Conservation (phyloP, 2,329 filamentous ascomycete genomes). For the Calonectria pteridis region DNA sequence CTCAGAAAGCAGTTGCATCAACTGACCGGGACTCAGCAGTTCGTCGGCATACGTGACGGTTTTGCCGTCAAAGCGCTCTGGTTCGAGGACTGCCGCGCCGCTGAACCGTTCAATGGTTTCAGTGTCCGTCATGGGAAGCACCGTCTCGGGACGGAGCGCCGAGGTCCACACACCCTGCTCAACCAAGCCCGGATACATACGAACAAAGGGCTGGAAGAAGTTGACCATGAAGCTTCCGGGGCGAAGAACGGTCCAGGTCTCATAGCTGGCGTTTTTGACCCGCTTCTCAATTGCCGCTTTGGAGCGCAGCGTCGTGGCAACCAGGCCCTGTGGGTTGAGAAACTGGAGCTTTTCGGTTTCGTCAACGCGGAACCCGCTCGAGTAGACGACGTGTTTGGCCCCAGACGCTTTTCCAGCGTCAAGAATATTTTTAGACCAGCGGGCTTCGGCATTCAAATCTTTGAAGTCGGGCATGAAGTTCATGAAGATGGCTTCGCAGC, state of each 20-base stretch:
- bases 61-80: conserved; percentile 54
- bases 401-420: conserved; percentile 53
- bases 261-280: conserved; percentile 52
- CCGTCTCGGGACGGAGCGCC: conserved; percentile 49
- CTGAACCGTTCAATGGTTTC: conserved; percentile 62
- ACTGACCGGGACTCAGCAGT: conserved; percentile 49
- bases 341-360: conserved; percentile 43
- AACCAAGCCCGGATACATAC: conserved; percentile 54
- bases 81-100: conserved; percentile 57
- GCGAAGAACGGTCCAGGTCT: conserved; percentile 62
- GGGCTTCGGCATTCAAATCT: conserved; percentile 46
- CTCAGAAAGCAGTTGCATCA: conserved; percentile 52
- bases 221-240: conserved; percentile 66
- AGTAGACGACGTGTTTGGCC: conserved; percentile 53
- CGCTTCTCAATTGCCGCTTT: conserved; percentile 59
- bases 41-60: conserved; percentile 58
- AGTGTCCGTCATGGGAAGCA: conserved; percentile 59
- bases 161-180: conserved; percentile 53
- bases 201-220: conserved; percentile 56
- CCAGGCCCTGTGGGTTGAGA: conserved; percentile 45
- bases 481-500: conserved; percentile 50
- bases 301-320: conserved; percentile 47
- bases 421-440: conserved; percentile 48
- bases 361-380: conserved; percentile 48
- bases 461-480: conserved; percentile 49